Conservation (phyloP, 805 yeast species). For the Priceomyces fermenticarens region DNA sequence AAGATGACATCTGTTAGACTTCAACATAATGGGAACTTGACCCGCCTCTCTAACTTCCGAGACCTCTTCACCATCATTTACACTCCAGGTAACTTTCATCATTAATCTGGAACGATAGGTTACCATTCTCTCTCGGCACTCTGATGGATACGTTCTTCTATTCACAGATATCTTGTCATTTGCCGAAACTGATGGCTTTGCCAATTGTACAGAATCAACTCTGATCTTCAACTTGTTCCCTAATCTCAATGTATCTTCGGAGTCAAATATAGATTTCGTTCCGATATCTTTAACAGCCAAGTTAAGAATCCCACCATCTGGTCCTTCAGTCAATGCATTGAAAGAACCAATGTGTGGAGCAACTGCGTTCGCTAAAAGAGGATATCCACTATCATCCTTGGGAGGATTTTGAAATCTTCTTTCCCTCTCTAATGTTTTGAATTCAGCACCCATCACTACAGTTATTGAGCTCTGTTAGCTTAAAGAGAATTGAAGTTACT, state of each 20-base stretch:
- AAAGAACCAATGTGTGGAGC: conserved; percentile 95
- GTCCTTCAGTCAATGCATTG: conserved; percentile 89
- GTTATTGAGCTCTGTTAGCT: no score
- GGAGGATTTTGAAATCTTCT: conserved; percentile 85
- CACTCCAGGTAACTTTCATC: conserved; percentile 78
- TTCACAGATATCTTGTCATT: conserved; percentile 72
- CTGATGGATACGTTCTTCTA: conserved; percentile 75
- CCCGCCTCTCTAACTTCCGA: conserved; percentile 89
- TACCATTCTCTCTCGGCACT: conserved; percentile 83
- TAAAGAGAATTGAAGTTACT: no score
- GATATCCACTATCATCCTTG: conserved; percentile 76
- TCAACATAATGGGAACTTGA: conserved; percentile 85
- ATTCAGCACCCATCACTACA: conserved; percentile 49
- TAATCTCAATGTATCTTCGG: conserved; percentile 59
- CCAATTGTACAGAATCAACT: conserved; percentile 85
- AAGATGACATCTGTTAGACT: conserved; percentile 87
- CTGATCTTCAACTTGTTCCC: conserved; percentile 86
- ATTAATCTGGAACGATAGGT: conserved; percentile 78
- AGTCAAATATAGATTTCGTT: conserved; percentile 77
- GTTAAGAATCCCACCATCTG: conserved; percentile 80
- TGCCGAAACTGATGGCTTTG: conserved; percentile 75
- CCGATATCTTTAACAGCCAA: conserved; percentile 89
- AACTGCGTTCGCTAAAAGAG: conserved; percentile 83
- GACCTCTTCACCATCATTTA: conserved; percentile 82
- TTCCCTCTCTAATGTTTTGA: conserved; percentile 86